Base-by-base conservation (phyloP, 2,329 filamentous ascomycete species). In the Fusarium succisae region DNA sequence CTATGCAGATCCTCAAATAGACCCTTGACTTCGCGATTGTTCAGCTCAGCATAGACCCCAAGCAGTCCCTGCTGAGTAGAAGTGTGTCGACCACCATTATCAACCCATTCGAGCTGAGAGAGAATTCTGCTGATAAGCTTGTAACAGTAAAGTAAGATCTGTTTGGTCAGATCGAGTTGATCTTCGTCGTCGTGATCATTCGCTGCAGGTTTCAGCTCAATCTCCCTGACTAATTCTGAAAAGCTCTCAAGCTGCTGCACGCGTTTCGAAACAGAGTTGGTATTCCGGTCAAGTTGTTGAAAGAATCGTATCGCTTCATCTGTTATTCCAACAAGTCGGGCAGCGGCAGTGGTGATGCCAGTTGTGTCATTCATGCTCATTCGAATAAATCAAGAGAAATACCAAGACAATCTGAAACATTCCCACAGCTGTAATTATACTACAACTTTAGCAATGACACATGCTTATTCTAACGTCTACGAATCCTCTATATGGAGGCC, bases 231-330 rank as follows among this genome's bases (percentile, higher is more conserved):
- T n/a, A 69, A 18, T 28, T 1, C 28, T 9, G 43, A 69, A 8
- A 69, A 37, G 1, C 18, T 30, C 10, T 56, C 32, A 5, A 69
- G 22, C 20, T 69, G 50, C 11, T 43, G 47, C 3, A 47, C 55
- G 2, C 44, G 38, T 12, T 45, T 51, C 8, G 20, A 6, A 2
- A 41, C 56, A 13, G 45, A 45, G 1, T 53, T 44, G 8, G 37
- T 28, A 26, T 10, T 26, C 3, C 11, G 4, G 24, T 64, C 15
- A 9, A 69, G 35, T 38, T 35, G 44, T 5, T 56, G 65, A 12
- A 69, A 64, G 35, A 64, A 69, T 17, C 58, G 28, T 2, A 47
- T 41, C 10, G 66, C 65, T 57, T 69, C 65, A 6, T 69, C 66
- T 41, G 12, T 8, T 28, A 56, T 64, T 37, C 66, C 57, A 15